Base-by-base conservation (phyloP, 352 stramenopile species). In the Pythium vanterpoolii region DNA sequence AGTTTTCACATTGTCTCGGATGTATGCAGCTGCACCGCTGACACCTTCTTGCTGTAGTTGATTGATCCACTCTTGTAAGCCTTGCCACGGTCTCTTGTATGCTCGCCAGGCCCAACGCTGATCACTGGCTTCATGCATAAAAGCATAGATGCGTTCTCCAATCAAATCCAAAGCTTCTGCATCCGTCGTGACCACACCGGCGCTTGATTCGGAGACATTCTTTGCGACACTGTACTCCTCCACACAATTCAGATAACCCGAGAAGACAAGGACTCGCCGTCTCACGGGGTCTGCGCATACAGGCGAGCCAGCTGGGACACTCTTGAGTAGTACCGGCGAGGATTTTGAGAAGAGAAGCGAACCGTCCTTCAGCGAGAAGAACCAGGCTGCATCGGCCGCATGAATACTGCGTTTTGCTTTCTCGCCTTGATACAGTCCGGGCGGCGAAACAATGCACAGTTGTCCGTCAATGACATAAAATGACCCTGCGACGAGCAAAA, bases 401-500 rank as follows among this genome's bases (percentile, higher is more conserved):
- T 71, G 83, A 24, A 68, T 73, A 11, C 60, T 71, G 50, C 76
- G 72, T 39, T 77, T 87, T 8, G 55, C 38, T 54, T 66, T 64
- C 18, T 83, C 77, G 27, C 61, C 74, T 26, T 82, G 67, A 49
- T 81, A 90, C 50, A 92, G 40, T 0, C 79, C 80, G 24, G 76
- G 77, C n/a, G 82, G 82, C 13, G 79, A 76, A 47, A 90, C 66
- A 28, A 90, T 73, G 33, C 82, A 89, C 19, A 92, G 56, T 26
- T 90, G 73, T 5, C 62, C 68, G 9, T 66, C 69, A n/a, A 73
- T 79, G 16, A 72, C 70, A 50, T 87, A 92, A 40, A 90, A 90
- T 40, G 82, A 87, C 13, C 79, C 82, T 5, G 79, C 82, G 24
- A 92, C 77, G 6, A 92, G 70, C 27, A 92, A 39, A 43, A 90